These are phyloP conservation scores for Suillus subaureus DNA, from an alignment of 768 basidiomycete species.

Conservation along the genomic window DNA sequence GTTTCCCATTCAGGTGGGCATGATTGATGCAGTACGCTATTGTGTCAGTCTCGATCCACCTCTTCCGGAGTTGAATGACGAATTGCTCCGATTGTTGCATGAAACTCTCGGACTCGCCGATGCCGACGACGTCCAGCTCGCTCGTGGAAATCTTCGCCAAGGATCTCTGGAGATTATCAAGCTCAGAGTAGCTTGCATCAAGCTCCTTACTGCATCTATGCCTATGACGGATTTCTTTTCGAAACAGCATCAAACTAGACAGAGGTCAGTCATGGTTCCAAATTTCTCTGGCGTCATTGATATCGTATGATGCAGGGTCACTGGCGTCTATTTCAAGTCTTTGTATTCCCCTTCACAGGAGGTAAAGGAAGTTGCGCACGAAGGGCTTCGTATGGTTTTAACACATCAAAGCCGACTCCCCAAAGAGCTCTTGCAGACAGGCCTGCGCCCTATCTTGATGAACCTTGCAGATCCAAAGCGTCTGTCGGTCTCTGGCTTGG, in stretches of 20 bases:
- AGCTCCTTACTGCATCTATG: conserved; percentile 92
- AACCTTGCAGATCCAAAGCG: conserved; percentile 96
- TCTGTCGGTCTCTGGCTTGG: conserved; percentile 87
- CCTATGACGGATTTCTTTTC: conserved; percentile 92
- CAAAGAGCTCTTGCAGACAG: conserved; percentile 93
- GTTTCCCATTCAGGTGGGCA: conserved; percentile 94
- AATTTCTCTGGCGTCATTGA: not conserved
- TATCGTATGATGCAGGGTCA: conserved; percentile 59
- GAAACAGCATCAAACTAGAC: conserved; percentile 79
- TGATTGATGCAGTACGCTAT: conserved; percentile 96
- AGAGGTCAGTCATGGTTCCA: conserved; percentile 55
- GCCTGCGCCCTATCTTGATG: conserved; percentile 94
- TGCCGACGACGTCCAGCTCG: conserved; percentile 87
- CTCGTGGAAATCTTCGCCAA: conserved; percentile 76
- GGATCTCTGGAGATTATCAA: conserved; percentile 80
- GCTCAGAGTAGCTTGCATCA: conserved; percentile 92
- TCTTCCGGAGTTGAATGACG: conserved; percentile 89
- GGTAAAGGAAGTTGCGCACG: conserved; percentile 94
- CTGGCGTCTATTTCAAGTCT: conserved; percentile 97
- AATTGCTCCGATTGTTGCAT: conserved; percentile 86
- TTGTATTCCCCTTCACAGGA: conserved; percentile 90
- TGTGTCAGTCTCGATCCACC: conserved; percentile 89
- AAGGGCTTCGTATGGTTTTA: conserved; percentile 87
- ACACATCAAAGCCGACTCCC: conserved; percentile 90
- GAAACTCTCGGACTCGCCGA: conserved; percentile 96